Conservation (phyloP, 805 yeast species). For the Kluyveromyces siamensis region DNA sequence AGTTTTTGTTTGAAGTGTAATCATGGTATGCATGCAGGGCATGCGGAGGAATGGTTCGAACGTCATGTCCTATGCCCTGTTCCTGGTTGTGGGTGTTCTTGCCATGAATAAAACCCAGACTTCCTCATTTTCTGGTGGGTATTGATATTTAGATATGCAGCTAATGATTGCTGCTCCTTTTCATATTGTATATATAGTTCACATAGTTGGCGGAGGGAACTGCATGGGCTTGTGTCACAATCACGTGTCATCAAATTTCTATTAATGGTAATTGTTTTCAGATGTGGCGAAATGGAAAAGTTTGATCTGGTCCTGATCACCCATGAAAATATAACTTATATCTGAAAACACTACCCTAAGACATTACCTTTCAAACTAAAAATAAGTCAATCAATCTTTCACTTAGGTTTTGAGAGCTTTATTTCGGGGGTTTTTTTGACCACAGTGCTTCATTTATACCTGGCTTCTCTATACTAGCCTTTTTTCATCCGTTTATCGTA, state of each 20-base stretch:
- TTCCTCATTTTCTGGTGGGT: background rate
- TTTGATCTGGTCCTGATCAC: background rate
- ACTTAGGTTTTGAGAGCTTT: background rate
- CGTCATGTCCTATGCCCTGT: slow-evolving; percentile 87
- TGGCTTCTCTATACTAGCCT: background rate
- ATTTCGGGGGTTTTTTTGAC: too few species aligned
- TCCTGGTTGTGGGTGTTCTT: slow-evolving; percentile 81
- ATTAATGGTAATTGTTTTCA: background rate
- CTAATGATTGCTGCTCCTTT: background rate
- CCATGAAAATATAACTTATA: too few species aligned
- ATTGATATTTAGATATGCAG: background rate
- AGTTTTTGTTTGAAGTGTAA: slow-evolving; percentile 85
- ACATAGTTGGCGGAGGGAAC: too few species aligned
- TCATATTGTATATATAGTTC: background rate
- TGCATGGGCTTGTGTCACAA: too few species aligned
- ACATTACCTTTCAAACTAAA: too few species aligned
- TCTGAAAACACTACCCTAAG: too few species aligned
- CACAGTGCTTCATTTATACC: background rate
- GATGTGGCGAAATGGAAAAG: slow-evolving; percentile 2
- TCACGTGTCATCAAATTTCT: background rate
- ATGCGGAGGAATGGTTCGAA: slow-evolving; percentile 93
- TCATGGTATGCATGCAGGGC: slow-evolving; percentile 92
- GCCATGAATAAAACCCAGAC: slow-evolving; percentile 55
- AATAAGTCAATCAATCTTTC: too few species aligned
- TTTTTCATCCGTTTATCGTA: background rate